Evolutionary conservation across 768 basidiomycete species (phyloP).

Genomic region (Lactarius sp.): DNA sequence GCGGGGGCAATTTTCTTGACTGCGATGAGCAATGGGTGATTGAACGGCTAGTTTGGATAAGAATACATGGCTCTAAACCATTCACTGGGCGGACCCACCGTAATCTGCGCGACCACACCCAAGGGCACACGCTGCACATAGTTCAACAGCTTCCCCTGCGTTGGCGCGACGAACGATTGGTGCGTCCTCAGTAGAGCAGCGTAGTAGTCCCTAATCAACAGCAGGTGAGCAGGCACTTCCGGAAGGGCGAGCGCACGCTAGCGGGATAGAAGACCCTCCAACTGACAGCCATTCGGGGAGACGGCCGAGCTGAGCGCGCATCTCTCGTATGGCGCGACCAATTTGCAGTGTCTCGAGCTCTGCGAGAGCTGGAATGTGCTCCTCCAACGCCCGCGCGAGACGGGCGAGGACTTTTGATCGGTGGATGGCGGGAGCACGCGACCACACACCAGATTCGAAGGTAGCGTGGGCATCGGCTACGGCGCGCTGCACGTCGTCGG

Average conservation of each 20-base stretch:
- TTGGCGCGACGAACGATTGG: conserved; percentile 66
- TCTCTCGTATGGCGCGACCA: conserved; percentile 74
- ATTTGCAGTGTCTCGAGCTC: conserved; percentile 69
- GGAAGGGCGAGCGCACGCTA: background rate
- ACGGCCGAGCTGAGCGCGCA: conserved; percentile 70
- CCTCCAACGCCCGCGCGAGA: conserved; percentile 59
- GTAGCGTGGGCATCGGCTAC: conserved; percentile 51
- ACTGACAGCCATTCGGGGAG: conserved; percentile 85
- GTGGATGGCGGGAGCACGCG: conserved; percentile 43
- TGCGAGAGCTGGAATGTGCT: conserved; percentile 56
- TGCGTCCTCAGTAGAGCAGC: conserved; percentile 68
- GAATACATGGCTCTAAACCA: background rate
- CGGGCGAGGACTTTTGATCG: conserved; percentile 25
- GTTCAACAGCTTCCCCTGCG: conserved; percentile 51
- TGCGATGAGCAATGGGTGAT: conserved; percentile 84
- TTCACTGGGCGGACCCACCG: conserved; percentile 40
- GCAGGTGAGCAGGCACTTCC: background rate
- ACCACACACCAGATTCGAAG: conserved; percentile 71
- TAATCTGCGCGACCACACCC: conserved; percentile 87
- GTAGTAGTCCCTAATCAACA: conserved; percentile 59
- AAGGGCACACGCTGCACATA: conserved; percentile 76
- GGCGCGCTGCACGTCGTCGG: conserved; percentile 46
- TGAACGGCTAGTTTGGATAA: conserved; percentile 58
- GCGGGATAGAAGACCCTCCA: background rate
- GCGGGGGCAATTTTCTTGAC: conserved; percentile 75